Conservation (phyloP, 768 basidiomycete species). For the Auriculariales sp. region DNA sequence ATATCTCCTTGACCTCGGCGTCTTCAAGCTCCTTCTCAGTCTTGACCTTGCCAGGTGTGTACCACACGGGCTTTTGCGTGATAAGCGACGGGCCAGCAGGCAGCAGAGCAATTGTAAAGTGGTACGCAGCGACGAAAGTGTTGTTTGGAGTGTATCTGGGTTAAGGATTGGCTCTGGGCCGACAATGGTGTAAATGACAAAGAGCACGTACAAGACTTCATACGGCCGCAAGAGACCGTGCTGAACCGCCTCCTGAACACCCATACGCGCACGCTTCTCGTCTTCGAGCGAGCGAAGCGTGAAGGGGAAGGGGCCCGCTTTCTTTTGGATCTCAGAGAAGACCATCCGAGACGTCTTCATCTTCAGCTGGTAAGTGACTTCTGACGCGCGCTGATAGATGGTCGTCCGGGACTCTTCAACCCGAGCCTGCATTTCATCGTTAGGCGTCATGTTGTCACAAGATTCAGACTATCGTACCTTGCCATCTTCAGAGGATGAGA, state of each 20-base stretch:
- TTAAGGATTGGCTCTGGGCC: conserved; percentile 2
- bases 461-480: conserved; percentile 40
- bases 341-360: conserved; percentile 95
- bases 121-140: conserved; percentile 87
- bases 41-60: conserved; percentile 82
- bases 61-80: conserved; percentile 84
- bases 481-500: conserved; percentile 80
- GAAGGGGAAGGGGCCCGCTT: conserved; percentile 96
- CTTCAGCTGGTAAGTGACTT: conserved; percentile 88
- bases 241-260: conserved; percentile 89
- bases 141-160: conserved; percentile 62
- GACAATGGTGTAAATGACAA: background rate
- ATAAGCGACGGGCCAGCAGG: conserved; percentile 80
- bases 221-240: conserved; percentile 90
- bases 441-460: background rate
- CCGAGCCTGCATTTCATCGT: conserved; percentile 49
- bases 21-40: conserved; percentile 82
- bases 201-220: conserved; percentile 63
- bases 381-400: conserved; percentile 79
- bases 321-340: conserved; percentile 95
- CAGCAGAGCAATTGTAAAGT: conserved; percentile 90
- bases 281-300: conserved; percentile 89
- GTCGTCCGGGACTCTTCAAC: conserved; percentile 81
- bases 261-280: conserved; percentile 90
- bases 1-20: conserved; percentile 64